Percentiles rank a stretch among this genome's conserved stretches.
These are phyloP conservation scores for Sequoia sempervirens DNA, from an alignment of 75 land plant genomes.

Conservation along the genomic window DNA sequence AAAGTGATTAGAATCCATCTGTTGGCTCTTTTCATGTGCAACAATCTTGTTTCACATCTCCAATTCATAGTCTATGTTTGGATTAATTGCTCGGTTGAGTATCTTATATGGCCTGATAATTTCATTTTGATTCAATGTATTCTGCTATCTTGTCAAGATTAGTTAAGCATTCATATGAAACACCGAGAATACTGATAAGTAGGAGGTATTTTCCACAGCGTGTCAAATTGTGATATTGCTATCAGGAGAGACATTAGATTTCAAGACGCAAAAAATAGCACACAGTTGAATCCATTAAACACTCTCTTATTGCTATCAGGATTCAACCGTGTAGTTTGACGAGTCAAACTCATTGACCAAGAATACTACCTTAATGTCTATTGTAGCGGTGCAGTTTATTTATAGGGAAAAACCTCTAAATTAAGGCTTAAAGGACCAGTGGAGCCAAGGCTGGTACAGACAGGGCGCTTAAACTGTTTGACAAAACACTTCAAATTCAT, in stretches of 20 bases:
- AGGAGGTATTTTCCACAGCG: too few relatives aligned
- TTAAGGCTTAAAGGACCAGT: neutral
- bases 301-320: too few relatives aligned
- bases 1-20: neutral
- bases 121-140: neutral
- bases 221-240: too few relatives aligned
- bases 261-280: too few relatives aligned
- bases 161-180: neutral
- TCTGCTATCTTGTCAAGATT: neutral
- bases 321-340: too few relatives aligned
- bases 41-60: neutral
- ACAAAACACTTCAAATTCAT: too few relatives aligned
- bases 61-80: neutral
- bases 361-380: neutral
- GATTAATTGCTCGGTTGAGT: neutral
- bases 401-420: neutral
- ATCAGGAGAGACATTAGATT: too few relatives aligned
- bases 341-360: too few relatives aligned
- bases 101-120: neutral
- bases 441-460: too few relatives aligned
- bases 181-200: neutral
- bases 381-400: neutral
- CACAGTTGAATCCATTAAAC: too few relatives aligned
- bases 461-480: too few relatives aligned
- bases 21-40: neutral